These are phyloP conservation scores for Acacia crassicarpa DNA, from an alignment of 306 rosid species.

Conservation along the genomic window DNA sequence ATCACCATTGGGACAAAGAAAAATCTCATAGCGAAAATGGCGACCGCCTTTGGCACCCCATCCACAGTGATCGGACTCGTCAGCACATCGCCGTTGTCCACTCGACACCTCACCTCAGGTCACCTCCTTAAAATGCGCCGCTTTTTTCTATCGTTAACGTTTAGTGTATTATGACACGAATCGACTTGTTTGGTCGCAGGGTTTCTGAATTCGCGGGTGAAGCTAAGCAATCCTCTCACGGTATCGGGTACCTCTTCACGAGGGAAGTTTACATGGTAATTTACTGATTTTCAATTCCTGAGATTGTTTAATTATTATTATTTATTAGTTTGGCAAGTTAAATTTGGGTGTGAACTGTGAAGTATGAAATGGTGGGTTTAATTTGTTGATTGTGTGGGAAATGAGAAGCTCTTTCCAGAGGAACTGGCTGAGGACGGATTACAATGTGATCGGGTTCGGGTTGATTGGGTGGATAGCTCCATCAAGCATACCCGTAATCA, in stretches of 20 bases:
- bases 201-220: slow-evolving; percentile 52
- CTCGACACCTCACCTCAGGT: slow-evolving; percentile 42
- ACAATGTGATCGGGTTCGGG: slow-evolving; percentile 90
- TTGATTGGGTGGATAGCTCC: slow-evolving; percentile 93
- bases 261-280: slow-evolving; percentile 74
- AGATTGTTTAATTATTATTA: neutral
- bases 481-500: slow-evolving; percentile 79
- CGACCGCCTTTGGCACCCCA: slow-evolving; percentile 47
- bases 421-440: slow-evolving; percentile 80
- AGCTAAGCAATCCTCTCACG: slow-evolving; percentile 61
- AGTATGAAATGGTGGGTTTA: neutral
- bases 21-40: slow-evolving; percentile 42
- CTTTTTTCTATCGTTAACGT: neutral
- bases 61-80: slow-evolving; percentile 61
- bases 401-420: slow-evolving; percentile 59
- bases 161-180: no score
- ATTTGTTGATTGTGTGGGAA: neutral
- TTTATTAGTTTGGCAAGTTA: neutral
- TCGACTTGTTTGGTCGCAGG: slow-evolving; percentile 36
- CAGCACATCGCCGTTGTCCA: slow-evolving; percentile 44
- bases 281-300: neutral
- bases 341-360: neutral
- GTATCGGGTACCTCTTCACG: slow-evolving; percentile 52
- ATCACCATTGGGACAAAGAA: neutral
- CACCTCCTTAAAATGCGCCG: neutral